Evolutionary conservation across 352 stramenopile genomes (phyloP), one percentile per base, ranked within the genome.

Genomic region (Phytophthora boehmeriae): DNA sequence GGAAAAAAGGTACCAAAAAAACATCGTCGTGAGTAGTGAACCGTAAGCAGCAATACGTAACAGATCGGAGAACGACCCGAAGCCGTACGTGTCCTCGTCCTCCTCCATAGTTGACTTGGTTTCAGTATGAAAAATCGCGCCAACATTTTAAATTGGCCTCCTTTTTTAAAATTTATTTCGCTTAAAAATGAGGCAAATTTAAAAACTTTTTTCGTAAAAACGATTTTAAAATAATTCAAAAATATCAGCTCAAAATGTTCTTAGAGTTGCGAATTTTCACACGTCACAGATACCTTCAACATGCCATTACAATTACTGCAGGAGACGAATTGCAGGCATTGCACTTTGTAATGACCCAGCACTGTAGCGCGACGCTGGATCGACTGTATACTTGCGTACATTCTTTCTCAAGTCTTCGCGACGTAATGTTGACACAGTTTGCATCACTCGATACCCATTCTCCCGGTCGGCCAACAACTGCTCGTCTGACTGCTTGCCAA

Each of bases 401-500:
- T 89, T 92, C 70, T 85, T 86, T 49, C 89, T 76, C 43, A 92
- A 64, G 39, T 88, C 78, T 42, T 86, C 78, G 41, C 73, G 78
- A 35, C 69, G 75, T 52, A 74, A 71, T 22, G 64, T 71, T 32
- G 79, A 86, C 49, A 89, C 72, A 52, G 78, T 76, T 70, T 83
- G 78, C 39, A 83, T 58, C 51, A 90, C 70, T 45, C 71, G 71
- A 62, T 90, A 90, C 11, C 69, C 70, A 17, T 77, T 68, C 54
- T 92, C 80, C 17, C 81, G 83, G 58, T 90, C 83, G 8, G 73
- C 75, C 14, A 92, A 57, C 16, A 92, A 66, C 63, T 88, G 75
- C 45, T 86, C 73, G 63, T 92, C 83, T 23, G 76, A 68, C 65
- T 83, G 61, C 34, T 63, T 68, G 25, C 78, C 80, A 19, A 88